A percentile compares a stretch with the other conserved stretches of the same genome.
Evolutionary conservation across 768 basidiomycete species (phyloP).

Genomic region (Russula compacta): DNA sequence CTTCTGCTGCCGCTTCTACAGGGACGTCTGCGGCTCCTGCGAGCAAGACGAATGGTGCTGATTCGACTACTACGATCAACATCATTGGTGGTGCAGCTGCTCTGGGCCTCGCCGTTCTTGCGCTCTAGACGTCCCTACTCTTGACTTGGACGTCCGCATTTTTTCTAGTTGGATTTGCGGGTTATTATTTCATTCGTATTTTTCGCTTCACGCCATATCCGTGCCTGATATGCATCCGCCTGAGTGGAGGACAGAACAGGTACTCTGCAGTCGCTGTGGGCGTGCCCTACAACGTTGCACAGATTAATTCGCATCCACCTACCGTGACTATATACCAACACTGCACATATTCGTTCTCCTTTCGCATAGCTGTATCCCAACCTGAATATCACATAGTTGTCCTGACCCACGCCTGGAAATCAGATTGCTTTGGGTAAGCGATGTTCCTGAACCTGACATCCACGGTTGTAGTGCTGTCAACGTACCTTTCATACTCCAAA

Average conservation of each 20-base stretch:
- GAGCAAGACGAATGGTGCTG: not conserved
- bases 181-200: not conserved
- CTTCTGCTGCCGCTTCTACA: not conserved
- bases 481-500: no score
- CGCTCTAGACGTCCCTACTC: slow-evolving; percentile 1
- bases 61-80: slow-evolving; percentile 1
- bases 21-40: not conserved
- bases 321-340: slow-evolving; percentile 4
- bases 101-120: slow-evolving; percentile 10
- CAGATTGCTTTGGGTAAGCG: not conserved
- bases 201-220: not conserved
- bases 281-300: not conserved
- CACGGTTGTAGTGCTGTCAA: no score
- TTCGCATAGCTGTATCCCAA: not conserved
- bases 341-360: not conserved
- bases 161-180: not conserved
- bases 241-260: not conserved
- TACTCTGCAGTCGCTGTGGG: not conserved
- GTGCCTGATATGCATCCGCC: not conserved
- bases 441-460: not conserved
- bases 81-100: slow-evolving; percentile 13
- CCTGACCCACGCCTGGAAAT: not conserved
- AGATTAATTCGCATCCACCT: not conserved
- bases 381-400: not conserved
- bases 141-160: not conserved